A percentile compares a stretch with the other conserved stretches of the same genome.
Conservation (phyloP, 441 rosid genomes). For the Adansonia gregorii region DNA sequence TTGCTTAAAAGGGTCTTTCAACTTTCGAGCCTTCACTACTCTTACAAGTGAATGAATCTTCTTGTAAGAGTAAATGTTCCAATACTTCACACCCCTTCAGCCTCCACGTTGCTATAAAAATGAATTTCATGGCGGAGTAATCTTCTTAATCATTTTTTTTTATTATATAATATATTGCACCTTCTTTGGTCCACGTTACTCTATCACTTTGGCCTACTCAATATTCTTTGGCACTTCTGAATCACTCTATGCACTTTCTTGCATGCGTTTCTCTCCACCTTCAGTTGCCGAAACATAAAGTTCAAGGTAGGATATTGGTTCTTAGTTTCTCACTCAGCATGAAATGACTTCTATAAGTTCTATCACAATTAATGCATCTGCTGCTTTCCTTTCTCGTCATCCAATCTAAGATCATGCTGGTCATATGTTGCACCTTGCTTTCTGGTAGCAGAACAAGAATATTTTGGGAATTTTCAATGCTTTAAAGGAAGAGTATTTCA, state of each 20-base stretch:
- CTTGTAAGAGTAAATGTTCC: constrained; percentile 2
- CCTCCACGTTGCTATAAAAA: not conserved
- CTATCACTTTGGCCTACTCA: not conserved
- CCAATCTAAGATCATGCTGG: too few relatives aligned
- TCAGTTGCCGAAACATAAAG: not conserved
- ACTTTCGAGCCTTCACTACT: constrained; percentile 26
- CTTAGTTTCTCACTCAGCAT: not conserved
- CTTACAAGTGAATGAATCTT: constrained; percentile 11
- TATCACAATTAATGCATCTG: not conserved
- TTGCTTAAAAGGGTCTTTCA: not conserved
- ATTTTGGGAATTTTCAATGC: not conserved
- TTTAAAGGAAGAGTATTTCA: too few relatives aligned
- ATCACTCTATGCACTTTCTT: not conserved
- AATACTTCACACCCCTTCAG: not conserved
- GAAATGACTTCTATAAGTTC: not conserved
- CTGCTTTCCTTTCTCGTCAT: not conserved
- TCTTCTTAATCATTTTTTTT: not conserved
- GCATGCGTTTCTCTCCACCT: not conserved
- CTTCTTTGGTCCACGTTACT: not conserved
- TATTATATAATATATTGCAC: too few relatives aligned
- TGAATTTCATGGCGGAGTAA: not conserved
- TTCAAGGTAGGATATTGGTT: not conserved
- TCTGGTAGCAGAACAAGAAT: not conserved
- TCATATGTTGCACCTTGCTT: not conserved
- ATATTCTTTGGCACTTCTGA: not conserved